phyloP scores from a whole-genome alignment of 2,329 filamentous ascomycete species.

The Xenosphaeropsis pyriputrescens region DNA sequence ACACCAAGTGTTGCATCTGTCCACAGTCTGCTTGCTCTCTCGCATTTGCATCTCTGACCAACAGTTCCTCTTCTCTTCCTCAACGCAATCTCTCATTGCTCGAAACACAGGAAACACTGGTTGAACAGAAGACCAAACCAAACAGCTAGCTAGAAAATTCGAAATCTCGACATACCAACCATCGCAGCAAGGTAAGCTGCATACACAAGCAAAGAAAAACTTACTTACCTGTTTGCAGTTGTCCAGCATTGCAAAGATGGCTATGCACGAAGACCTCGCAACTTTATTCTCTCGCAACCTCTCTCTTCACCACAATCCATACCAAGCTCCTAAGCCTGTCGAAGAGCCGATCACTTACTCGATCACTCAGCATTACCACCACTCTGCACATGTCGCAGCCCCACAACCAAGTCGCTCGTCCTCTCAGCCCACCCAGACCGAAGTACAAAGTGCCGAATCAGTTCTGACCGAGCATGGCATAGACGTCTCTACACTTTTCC shows the following conservation, averaged over 20 bases:
- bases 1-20: conserved; percentile 8
- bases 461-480: conserved; percentile 54
- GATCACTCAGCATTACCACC: conserved; percentile 72
- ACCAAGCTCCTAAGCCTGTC: conserved; percentile 15
- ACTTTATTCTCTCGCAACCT: conserved; percentile 65
- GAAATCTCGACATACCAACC: background rate
- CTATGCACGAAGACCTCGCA: conserved; percentile 71
- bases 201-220: background rate
- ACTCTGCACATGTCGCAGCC: conserved; percentile 51
- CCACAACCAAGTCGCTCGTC: conserved; percentile 29
- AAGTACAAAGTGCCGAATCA: conserved; percentile 35
- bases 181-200: conserved; percentile 17
- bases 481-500: conserved; percentile 52
- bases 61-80: conserved; percentile 8
- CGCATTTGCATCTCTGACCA: conserved; percentile 15
- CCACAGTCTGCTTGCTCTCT: conserved; percentile 17
- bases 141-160: no score
- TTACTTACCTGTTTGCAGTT: no score
- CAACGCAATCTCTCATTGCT: background rate
- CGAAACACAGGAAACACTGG: background rate
- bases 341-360: conserved; percentile 49
- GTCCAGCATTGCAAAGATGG: conserved; percentile 21
- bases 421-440: conserved; percentile 33
- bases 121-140: conserved; percentile 5
- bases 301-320: conserved; percentile 32